Conservation (phyloP, 192 early-diverging fungal species). For the Gigaspora rosea region DNA sequence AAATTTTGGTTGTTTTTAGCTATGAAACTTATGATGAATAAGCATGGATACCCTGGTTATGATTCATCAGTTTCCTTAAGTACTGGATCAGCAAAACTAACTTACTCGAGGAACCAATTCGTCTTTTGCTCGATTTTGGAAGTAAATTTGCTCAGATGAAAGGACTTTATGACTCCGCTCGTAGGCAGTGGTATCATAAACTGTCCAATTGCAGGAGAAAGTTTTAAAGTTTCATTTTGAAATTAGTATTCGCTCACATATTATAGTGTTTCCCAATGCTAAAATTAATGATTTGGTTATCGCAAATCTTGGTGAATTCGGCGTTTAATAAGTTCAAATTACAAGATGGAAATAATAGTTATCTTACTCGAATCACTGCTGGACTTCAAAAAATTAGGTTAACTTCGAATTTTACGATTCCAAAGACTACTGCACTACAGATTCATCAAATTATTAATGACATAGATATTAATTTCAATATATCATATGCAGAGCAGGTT, state of each 20-base stretch:
- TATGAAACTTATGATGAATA: constrained; percentile 79
- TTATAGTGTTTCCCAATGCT: constrained; percentile 76
- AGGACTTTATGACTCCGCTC: constrained; percentile 81
- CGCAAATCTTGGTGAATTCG: constrained; percentile 81
- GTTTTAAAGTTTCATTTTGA: constrained; percentile 85
- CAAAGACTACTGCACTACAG: constrained; percentile 46
- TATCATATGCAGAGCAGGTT: constrained; percentile 61
- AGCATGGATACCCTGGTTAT: constrained; percentile 75
- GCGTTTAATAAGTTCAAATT: constrained; percentile 73
- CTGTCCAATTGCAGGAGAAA: constrained; percentile 74
- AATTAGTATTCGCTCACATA: constrained; percentile 79
- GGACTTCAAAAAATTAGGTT: constrained; percentile 61
- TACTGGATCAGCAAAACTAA: constrained; percentile 79
- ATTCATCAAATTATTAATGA: constrained; percentile 83
- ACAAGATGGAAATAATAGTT: constrained; percentile 52
- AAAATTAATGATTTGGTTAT: constrained; percentile 66
- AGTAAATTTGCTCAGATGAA: constrained; percentile 90
- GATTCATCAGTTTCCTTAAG: constrained; percentile 75
- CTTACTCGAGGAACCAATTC: constrained; percentile 75
- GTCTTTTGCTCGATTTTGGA: constrained; percentile 73
- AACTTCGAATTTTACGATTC: constrained; percentile 54
- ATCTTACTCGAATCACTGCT: constrained; percentile 63
- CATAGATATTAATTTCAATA: constrained; percentile 74
- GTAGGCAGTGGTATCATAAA: constrained; percentile 79
- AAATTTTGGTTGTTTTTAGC: constrained; percentile 82